phyloP scores from a whole-genome alignment of 2,329 filamentous ascomycete species.

The Botrytis deweyae region DNA sequence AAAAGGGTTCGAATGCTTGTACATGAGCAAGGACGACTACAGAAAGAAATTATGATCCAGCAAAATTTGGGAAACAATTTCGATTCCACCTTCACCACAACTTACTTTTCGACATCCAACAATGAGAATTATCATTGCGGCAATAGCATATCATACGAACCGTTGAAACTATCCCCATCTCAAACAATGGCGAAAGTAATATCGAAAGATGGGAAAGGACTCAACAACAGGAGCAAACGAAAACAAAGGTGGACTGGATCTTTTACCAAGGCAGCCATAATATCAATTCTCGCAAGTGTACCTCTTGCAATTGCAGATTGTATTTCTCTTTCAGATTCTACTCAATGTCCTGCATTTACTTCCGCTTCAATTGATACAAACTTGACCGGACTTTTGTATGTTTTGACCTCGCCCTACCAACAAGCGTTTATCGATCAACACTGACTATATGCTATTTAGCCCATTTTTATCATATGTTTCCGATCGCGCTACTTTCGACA shows the following conservation, averaged over 20 bases:
- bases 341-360: slow-evolving; percentile 69
- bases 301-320: slow-evolving; percentile 43
- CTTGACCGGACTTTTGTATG: slow-evolving; percentile 65
- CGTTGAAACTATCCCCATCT: slow-evolving; percentile 16
- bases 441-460: slow-evolving; percentile 47
- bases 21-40: background rate
- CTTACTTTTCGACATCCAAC: slow-evolving; percentile 9
- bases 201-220: slow-evolving; percentile 18
- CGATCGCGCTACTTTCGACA: slow-evolving; percentile 73
- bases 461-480: slow-evolving; percentile 84
- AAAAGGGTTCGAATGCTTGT: background rate
- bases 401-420: slow-evolving; percentile 32
- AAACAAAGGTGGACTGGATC: slow-evolving; percentile 29
- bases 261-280: slow-evolving; percentile 32
- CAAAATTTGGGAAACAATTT: background rate
- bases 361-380: slow-evolving; percentile 62
- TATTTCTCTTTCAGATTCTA: slow-evolving; percentile 70
- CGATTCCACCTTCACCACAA: background rate
- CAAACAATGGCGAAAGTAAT: slow-evolving; percentile 23
- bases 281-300: slow-evolving; percentile 36
- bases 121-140: slow-evolving; percentile 19
- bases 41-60: slow-evolving; percentile 11
- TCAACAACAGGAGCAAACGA: slow-evolving; percentile 25
- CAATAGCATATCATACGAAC: slow-evolving; percentile 20
- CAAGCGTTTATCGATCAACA: slow-evolving; percentile 19